phyloP scores from a whole-genome alignment of 495 filamentous ascomycete genomes.

The Penicillium roqueforti region DNA sequence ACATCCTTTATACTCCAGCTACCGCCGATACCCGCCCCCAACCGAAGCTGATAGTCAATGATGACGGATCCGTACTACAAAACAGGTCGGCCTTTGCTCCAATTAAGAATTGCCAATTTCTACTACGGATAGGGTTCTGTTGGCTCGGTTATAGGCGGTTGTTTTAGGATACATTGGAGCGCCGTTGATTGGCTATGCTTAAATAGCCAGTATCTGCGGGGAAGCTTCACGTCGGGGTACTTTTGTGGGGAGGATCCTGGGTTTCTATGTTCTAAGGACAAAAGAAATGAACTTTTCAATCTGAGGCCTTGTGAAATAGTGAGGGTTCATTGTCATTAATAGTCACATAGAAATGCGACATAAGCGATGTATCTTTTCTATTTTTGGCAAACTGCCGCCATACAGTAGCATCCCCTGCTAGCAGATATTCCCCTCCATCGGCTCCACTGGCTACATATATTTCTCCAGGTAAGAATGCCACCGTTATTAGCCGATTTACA shows the following conservation, averaged over 20 bases:
- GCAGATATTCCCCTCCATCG: not conserved
- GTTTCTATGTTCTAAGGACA: not conserved
- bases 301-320: not conserved
- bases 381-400: not conserved
- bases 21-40: constrained; percentile 23
- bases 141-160: constrained; percentile 8
- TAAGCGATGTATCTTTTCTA: not conserved
- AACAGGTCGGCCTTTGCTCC: not conserved
- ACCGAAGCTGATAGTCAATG: constrained; percentile 20
- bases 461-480: not conserved
- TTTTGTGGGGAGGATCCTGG: not conserved
- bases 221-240: not conserved
- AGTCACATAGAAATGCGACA: not conserved
- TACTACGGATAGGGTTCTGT: not conserved
- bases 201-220: constrained; percentile 1
- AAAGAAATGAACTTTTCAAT: not conserved
- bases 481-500: constrained; percentile 5
- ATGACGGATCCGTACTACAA: constrained; percentile 8
- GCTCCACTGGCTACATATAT: constrained; percentile 3
- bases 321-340: not conserved
- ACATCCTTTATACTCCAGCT: constrained; percentile 19
- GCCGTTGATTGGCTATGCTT: constrained; percentile 3
- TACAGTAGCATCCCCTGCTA: not conserved
- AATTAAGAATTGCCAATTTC: not conserved
- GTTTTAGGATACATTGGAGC: not conserved